Conservation (phyloP, 192 early-diverging fungal genomes). For the Blastocladiella britannica region DNA sequence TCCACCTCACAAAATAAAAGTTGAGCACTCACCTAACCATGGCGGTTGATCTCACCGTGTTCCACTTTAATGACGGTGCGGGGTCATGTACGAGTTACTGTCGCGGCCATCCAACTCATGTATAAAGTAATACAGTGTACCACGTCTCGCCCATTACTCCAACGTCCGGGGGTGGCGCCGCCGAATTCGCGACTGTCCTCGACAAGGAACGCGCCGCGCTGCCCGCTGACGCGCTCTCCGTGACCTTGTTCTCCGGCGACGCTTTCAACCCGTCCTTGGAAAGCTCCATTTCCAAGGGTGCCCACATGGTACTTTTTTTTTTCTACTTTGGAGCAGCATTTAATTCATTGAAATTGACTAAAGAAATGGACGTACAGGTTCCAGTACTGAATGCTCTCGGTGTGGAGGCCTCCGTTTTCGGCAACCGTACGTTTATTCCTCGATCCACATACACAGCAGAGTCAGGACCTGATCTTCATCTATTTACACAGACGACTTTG, state of each 20-base stretch:
- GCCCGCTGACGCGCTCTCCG: conserved; percentile 6
- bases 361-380: not conserved
- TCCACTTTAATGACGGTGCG: too few species aligned
- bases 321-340: not conserved
- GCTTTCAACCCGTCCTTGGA: conserved; percentile 47
- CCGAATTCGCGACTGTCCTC: conserved; percentile 29
- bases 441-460: not conserved
- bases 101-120: too few species aligned
- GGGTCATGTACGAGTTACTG: too few species aligned
- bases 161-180: conserved; percentile 42
- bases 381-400: conserved; percentile 32
- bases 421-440: conserved; percentile 24
- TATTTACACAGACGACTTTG: conserved; percentile 31
- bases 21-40: too few species aligned
- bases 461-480: not conserved
- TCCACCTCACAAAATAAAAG: too few species aligned
- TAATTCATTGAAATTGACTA: not conserved
- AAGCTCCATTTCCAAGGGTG: conserved; percentile 36
- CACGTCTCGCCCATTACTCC: conserved; percentile 21
- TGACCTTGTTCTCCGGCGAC: conserved; percentile 43
- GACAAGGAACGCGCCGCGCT: conserved; percentile 10
- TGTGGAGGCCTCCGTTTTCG: conserved; percentile 34
- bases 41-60: too few species aligned
- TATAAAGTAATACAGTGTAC: too few species aligned
- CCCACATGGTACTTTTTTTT: conserved; percentile 26